Percentiles rank a stretch among this genome's conserved stretches.
Conservation (phyloP, 1,139 yeast species). For the Pichia inconspicua region DNA sequence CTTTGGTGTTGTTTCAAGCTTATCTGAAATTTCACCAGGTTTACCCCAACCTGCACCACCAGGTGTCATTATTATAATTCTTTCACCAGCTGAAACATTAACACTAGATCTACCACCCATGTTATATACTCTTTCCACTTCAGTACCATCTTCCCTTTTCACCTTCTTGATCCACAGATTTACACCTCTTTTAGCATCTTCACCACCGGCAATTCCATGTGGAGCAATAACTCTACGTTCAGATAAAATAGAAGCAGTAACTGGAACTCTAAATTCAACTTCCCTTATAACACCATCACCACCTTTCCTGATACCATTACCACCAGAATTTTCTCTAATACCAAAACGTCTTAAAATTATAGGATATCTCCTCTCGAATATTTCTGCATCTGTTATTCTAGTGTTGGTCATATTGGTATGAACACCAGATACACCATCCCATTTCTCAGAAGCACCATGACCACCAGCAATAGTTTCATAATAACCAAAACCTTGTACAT, state of each 20-base stretch:
- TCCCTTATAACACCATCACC: conserved; percentile 34
- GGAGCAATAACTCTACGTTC: conserved; percentile 33
- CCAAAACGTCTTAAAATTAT: conserved; percentile 30
- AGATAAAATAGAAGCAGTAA: conserved; percentile 31
- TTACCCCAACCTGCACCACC: conserved; percentile 48
- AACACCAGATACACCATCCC: conserved; percentile 35
- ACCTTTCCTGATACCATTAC: conserved; percentile 28
- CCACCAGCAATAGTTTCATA: conserved; percentile 45
- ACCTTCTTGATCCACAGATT: conserved; percentile 31
- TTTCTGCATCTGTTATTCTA: conserved; percentile 33
- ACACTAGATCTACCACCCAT: conserved; percentile 29
- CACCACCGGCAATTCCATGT: conserved; percentile 33
- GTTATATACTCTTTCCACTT: conserved; percentile 17
- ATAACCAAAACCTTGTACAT: conserved; percentile 38
- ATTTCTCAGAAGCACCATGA: conserved; percentile 35
- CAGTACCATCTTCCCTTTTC: conserved; percentile 14
- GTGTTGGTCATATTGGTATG: conserved; percentile 42
- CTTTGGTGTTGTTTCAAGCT: background rate
- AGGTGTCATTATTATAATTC: conserved; percentile 38
- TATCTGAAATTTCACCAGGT: background rate
- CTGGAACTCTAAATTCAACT: conserved; percentile 30
- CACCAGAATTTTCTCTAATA: conserved; percentile 27
- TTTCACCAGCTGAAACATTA: conserved; percentile 34
- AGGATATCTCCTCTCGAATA: conserved; percentile 34
- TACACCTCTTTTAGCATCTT: conserved; percentile 33